Evolutionary conservation across 371 early-diverging fungal species (phyloP).

Genomic region (Capniomyces stellatus): DNA sequence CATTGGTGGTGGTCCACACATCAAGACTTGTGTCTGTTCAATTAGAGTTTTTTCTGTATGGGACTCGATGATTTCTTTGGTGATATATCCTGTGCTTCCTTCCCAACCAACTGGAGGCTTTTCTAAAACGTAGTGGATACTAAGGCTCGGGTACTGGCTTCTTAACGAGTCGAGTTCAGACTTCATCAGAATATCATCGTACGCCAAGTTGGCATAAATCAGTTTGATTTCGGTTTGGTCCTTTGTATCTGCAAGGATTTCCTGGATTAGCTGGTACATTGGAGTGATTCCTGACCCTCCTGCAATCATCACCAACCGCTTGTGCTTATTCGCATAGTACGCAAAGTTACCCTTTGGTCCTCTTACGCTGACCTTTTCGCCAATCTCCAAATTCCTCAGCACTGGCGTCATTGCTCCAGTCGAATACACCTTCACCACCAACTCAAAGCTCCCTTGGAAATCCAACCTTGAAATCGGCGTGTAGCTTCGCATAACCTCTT

Average conservation of each 20-base stretch:
- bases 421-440: slow-evolving; percentile 87
- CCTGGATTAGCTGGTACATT: slow-evolving; percentile 81
- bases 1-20: slow-evolving; percentile 95
- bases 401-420: slow-evolving; percentile 68
- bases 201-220: slow-evolving; percentile 79
- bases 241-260: slow-evolving; percentile 59
- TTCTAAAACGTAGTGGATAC: slow-evolving; percentile 71
- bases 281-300: slow-evolving; percentile 91
- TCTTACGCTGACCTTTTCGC: slow-evolving; percentile 59
- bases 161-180: slow-evolving; percentile 66
- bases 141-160: slow-evolving; percentile 48
- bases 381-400: slow-evolving; percentile 51
- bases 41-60: slow-evolving; percentile 60
- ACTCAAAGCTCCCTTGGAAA: slow-evolving; percentile 71
- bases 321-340: slow-evolving; percentile 67
- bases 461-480: slow-evolving; percentile 78
- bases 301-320: slow-evolving; percentile 79
- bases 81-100: slow-evolving; percentile 75
- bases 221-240: slow-evolving; percentile 69
- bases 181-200: slow-evolving; percentile 74
- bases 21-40: slow-evolving; percentile 59
- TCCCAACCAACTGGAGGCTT: slow-evolving; percentile 64
- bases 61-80: slow-evolving; percentile 56
- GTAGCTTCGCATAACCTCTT: slow-evolving; percentile 74
- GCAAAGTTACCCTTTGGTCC: slow-evolving; percentile 86